Evolutionary conservation across 495 filamentous ascomycete species (phyloP).

Genomic region (Amphirosellinia nigrospora): DNA sequence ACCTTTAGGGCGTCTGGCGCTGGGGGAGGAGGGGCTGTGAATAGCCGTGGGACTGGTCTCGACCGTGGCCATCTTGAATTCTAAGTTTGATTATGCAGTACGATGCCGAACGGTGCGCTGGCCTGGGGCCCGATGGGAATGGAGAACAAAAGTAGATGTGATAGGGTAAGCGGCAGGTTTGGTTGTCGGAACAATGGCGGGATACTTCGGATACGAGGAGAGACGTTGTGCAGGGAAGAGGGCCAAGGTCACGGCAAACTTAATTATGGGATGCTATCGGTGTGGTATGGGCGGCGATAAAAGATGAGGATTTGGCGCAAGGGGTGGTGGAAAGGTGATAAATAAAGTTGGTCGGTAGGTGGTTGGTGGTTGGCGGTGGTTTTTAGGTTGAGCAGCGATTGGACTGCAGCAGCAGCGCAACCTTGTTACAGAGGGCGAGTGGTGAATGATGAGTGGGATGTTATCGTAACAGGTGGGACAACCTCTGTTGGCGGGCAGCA

Average conservation of each 20-base stretch:
- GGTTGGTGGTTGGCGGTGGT: background rate
- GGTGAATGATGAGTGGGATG: background rate
- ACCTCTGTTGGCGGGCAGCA: background rate
- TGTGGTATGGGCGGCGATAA: background rate
- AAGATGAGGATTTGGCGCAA: background rate
- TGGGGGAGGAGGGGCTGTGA: constrained; percentile 51
- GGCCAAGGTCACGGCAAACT: background rate
- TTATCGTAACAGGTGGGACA: background rate
- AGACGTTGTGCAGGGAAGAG: background rate
- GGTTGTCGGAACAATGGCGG: background rate
- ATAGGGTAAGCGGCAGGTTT: background rate
- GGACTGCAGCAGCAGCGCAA: background rate
- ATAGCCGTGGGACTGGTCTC: constrained; percentile 40
- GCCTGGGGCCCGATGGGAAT: background rate
- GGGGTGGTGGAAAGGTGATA: background rate
- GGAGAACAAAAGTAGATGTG: background rate
- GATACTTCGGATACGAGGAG: background rate
- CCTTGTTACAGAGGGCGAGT: background rate
- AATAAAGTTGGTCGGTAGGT: background rate
- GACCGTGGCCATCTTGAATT: constrained; percentile 46
- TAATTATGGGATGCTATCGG: background rate
- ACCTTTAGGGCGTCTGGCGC: constrained; percentile 79
- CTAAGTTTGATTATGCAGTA: background rate
- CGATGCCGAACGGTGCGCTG: background rate
- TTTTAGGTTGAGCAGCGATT: background rate